Percentiles rank a stretch among this genome's conserved stretches.
Evolutionary conservation across 1,284 basidiomycete species (phyloP).

Genomic region (Marasmius tenuissimus): DNA sequence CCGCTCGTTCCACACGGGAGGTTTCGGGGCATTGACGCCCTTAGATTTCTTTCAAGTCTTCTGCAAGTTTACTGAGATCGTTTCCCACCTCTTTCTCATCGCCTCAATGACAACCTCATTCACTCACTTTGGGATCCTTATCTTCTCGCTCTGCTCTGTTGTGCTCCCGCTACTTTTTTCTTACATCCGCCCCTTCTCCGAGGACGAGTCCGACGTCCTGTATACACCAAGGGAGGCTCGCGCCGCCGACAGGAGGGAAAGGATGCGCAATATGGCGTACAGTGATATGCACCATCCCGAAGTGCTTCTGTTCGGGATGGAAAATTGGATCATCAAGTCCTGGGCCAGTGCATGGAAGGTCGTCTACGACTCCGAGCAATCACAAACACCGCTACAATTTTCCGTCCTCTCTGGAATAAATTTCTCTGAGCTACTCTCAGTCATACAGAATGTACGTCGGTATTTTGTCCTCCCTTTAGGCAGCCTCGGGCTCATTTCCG

Average conservation of each 20-base stretch:
- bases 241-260: slow-evolving; percentile 67
- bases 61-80: slow-evolving; percentile 65
- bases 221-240: slow-evolving; percentile 54
- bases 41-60: slow-evolving; percentile 76
- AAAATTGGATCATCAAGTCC: slow-evolving; percentile 75
- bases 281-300: slow-evolving; percentile 73
- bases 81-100: slow-evolving; percentile 68
- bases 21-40: slow-evolving; percentile 72
- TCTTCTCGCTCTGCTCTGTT: slow-evolving; percentile 60
- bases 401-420: slow-evolving; percentile 57
- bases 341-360: slow-evolving; percentile 68
- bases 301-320: slow-evolving; percentile 76
- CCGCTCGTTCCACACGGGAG: slow-evolving; percentile 68
- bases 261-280: slow-evolving; percentile 68
- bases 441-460: slow-evolving; percentile 64
- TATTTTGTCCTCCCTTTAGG: slow-evolving; percentile 7
- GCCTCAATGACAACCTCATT: slow-evolving; percentile 63
- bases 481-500: background rate
- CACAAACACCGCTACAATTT: slow-evolving; percentile 36
- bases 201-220: slow-evolving; percentile 40
- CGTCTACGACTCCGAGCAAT: slow-evolving; percentile 55
- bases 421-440: slow-evolving; percentile 59
- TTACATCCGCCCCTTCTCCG: slow-evolving; percentile 40
- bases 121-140: slow-evolving; percentile 53
- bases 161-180: slow-evolving; percentile 54